Percentiles rank a stretch among this genome's conserved stretches.
Evolutionary conservation across 2,329 filamentous ascomycete species (phyloP).

Genomic region (Pseudogymnoascus pannorum): DNA sequence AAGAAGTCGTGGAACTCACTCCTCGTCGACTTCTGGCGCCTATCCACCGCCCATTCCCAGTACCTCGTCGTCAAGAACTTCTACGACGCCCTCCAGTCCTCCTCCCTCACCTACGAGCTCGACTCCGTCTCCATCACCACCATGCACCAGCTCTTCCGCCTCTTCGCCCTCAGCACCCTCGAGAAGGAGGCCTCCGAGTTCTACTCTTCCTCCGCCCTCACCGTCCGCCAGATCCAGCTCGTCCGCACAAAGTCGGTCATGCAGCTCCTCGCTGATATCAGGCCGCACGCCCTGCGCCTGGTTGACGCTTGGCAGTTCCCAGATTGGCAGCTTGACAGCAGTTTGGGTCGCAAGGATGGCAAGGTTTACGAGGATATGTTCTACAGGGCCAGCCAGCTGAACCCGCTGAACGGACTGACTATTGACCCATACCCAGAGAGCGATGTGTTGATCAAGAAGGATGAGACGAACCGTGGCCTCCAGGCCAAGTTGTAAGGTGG

Average conservation of each 20-base stretch:
- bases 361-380: slow-evolving; percentile 76
- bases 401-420: slow-evolving; percentile 64
- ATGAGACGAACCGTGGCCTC: slow-evolving; percentile 36
- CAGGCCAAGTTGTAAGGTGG: slow-evolving; percentile 43
- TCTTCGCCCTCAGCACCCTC: slow-evolving; percentile 58
- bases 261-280: slow-evolving; percentile 61
- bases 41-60: slow-evolving; percentile 68
- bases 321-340: slow-evolving; percentile 70
- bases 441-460: slow-evolving; percentile 53
- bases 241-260: slow-evolving; percentile 61
- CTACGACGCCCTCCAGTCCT: slow-evolving; percentile 58
- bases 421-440: slow-evolving; percentile 66
- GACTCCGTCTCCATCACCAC: slow-evolving; percentile 50
- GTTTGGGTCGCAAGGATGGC: slow-evolving; percentile 62
- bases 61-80: slow-evolving; percentile 76
- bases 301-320: slow-evolving; percentile 72
- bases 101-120: slow-evolving; percentile 44
- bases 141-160: slow-evolving; percentile 60
- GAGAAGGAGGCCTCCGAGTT: slow-evolving; percentile 65
- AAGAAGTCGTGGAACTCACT: slow-evolving; percentile 73
- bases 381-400: slow-evolving; percentile 61
- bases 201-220: slow-evolving; percentile 62
- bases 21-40: slow-evolving; percentile 69
- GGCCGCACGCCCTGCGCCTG: slow-evolving; percentile 63
- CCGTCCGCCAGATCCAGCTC: slow-evolving; percentile 64